Conservation (phyloP, 1,284 basidiomycete genomes). For the Flammula alnicola region DNA sequence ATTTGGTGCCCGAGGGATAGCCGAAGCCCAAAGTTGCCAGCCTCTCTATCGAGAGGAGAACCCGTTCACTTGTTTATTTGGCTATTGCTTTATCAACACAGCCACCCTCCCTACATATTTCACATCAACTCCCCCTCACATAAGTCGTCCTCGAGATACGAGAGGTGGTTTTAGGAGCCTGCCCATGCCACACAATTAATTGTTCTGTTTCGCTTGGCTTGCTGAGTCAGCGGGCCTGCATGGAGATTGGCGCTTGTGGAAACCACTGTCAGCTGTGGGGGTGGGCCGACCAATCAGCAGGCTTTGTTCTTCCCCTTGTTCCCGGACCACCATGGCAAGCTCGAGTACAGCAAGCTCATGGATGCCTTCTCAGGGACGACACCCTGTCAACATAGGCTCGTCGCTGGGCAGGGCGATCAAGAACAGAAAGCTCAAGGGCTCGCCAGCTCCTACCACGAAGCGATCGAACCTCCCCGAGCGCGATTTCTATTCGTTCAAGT, state of each 20-base stretch:
- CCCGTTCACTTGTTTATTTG: too few relatives aligned
- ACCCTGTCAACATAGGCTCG: conserved; percentile 57
- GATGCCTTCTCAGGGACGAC: conserved; percentile 59
- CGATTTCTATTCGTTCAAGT: conserved; percentile 75
- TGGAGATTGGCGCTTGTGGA: conserved; percentile 21
- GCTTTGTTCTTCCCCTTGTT: too few relatives aligned
- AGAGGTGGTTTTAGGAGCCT: too few relatives aligned
- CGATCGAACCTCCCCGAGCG: conserved; percentile 53
- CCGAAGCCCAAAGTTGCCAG: too few relatives aligned
- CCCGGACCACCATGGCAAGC: conserved; percentile 45
- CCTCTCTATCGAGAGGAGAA: too few relatives aligned
- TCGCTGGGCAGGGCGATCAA: conserved; percentile 64
- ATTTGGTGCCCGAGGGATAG: too few relatives aligned
- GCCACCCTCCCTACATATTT: too few relatives aligned
- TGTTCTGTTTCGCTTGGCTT: too few relatives aligned
- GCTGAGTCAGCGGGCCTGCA: conserved; percentile 16
- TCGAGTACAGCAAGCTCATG: conserved; percentile 52
- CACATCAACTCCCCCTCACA: too few relatives aligned
- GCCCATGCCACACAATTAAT: too few relatives aligned
- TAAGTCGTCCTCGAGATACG: too few relatives aligned
- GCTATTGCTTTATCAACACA: too few relatives aligned
- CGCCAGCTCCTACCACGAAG: conserved; percentile 39
- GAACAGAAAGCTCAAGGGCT: conserved; percentile 54
- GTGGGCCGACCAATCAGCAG: conserved; percentile 3
- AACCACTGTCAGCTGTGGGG: conserved; percentile 8